These are phyloP conservation scores for Clonostachys rhizophaga DNA, from an alignment of 2,329 filamentous ascomycete species.

Conservation along the genomic window DNA sequence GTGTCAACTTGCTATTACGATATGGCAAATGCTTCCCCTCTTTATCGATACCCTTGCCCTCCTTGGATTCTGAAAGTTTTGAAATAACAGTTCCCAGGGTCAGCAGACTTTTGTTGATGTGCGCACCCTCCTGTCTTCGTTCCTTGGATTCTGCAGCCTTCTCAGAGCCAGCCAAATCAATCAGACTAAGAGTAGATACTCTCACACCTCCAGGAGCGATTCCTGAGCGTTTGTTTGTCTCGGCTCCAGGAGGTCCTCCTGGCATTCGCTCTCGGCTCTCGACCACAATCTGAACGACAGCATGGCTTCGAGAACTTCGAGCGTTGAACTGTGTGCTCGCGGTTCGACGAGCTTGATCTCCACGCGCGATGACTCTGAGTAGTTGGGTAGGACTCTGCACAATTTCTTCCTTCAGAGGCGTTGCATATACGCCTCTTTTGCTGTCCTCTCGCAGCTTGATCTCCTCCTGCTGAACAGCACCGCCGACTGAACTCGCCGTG, in stretches of 20 bases:
- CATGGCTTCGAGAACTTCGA: constrained; percentile 94
- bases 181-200: constrained; percentile 90
- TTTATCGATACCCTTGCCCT: constrained; percentile 67
- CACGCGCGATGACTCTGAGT: constrained; percentile 87
- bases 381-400: constrained; percentile 97
- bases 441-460: constrained; percentile 96
- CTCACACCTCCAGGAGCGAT: constrained; percentile 83
- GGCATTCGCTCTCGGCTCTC: constrained; percentile 87
- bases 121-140: constrained; percentile 86
- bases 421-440: constrained; percentile 94
- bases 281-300: constrained; percentile 97
- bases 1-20: constrained; percentile 93
- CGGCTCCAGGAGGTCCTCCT: constrained; percentile 26
- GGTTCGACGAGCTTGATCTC: constrained; percentile 84
- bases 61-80: constrained; percentile 81
- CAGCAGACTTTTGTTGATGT: constrained; percentile 97
- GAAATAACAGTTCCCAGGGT: constrained; percentile 95
- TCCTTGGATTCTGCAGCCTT: constrained; percentile 95
- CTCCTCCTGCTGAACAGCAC: constrained; percentile 67
- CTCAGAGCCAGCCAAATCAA: constrained; percentile 94
- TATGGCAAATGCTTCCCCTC: constrained; percentile 93
- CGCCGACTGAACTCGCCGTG: constrained; percentile 48
- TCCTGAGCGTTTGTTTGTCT: constrained; percentile 62
- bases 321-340: constrained; percentile 97
- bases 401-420: constrained; percentile 94